These are phyloP conservation scores for Phytophthora hybrid DNA, from an alignment of 352 stramenopile genomes.

Conservation along the genomic window DNA sequence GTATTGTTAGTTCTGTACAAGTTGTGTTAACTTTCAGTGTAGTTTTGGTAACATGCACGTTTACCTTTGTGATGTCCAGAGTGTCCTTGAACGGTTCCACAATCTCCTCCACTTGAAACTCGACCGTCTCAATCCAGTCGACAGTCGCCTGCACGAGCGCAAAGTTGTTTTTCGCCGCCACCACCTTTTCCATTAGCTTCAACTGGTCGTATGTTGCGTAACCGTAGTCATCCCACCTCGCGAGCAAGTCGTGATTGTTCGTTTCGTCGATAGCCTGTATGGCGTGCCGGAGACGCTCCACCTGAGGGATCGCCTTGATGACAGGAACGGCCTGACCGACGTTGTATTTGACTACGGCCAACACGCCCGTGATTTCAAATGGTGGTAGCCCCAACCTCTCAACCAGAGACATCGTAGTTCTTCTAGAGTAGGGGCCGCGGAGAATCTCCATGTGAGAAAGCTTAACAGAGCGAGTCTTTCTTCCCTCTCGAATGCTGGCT, in stretches of 20 bases:
- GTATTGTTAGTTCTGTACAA: conserved; percentile 4
- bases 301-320: conserved; percentile 2
- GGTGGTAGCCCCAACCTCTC: not conserved
- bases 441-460: not conserved
- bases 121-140: conserved; percentile 20
- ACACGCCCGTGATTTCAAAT: not conserved
- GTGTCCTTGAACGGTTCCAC: conserved; percentile 13
- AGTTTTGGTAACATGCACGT: not conserved
- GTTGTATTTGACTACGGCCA: not conserved
- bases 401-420: not conserved
- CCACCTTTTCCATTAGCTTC: conserved; percentile 9
- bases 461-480: not conserved
- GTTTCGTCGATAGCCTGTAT: conserved; percentile 6
- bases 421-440: not conserved
- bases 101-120: conserved; percentile 1
- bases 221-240: conserved; percentile 13
- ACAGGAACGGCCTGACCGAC: not conserved
- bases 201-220: conserved; percentile 21
- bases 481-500: not conserved
- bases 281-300: not conserved
- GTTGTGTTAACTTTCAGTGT: conserved; percentile 7
- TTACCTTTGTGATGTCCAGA: conserved; percentile 9
- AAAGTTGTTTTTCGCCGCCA: conserved; percentile 14
- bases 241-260: not conserved
- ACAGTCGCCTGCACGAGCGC: conserved; percentile 11